Evolutionary conservation across 2,329 filamentous ascomycete genomes (phyloP), one percentile per base, ranked within the genome.

Genomic region (Sphaerostilbella broomeana): DNA sequence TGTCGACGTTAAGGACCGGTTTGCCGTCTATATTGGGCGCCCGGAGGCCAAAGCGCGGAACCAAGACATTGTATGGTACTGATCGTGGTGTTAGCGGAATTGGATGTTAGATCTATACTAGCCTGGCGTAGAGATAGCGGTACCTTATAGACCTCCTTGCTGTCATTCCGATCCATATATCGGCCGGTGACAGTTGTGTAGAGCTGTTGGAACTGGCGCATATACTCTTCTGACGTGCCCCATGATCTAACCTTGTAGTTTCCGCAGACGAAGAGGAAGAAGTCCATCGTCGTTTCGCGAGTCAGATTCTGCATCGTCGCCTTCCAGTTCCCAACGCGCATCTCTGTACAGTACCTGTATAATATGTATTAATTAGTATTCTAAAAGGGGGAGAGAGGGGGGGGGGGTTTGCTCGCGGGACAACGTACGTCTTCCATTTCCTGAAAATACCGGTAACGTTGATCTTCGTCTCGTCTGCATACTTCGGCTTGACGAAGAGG

Each of bases 91-190:
- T 49, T 29, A 48, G 40, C 24, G 12, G 26, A 11, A n/a, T 19
- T 42, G 22, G 27, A 29, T 16, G 15, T 7, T 29, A 29, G 27
- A 29, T 29, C 27, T 29, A 16, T n/a, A 13, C 7, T 22, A 34
- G 28, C 43, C 5, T 12, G 12, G 22, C 22, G 22, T 24, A 12
- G 22, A 45, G 21, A 28, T 18, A 32, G 36, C 5, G 10, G 40
- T 47, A 55, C 52, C 43, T 55, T 57, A 22, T 55, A 52, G 2
- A 56, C 44, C 40, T 52, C 49, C 34, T 50, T 55, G 9, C 27
- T 42, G 40, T 56, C 32, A 30, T 55, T 55, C 22, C 45, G 40
- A 34, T 57, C 38, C 11, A 50, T 45, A 18, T 52, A 56, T 28
- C 30, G 18, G 5, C 54, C 18, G 26, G 42, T 51, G 7, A 54